Evolutionary conservation across 495 filamentous ascomycete genomes (phyloP), one percentile per base, ranked within the genome.

Genomic region (Cercophora scortea): DNA sequence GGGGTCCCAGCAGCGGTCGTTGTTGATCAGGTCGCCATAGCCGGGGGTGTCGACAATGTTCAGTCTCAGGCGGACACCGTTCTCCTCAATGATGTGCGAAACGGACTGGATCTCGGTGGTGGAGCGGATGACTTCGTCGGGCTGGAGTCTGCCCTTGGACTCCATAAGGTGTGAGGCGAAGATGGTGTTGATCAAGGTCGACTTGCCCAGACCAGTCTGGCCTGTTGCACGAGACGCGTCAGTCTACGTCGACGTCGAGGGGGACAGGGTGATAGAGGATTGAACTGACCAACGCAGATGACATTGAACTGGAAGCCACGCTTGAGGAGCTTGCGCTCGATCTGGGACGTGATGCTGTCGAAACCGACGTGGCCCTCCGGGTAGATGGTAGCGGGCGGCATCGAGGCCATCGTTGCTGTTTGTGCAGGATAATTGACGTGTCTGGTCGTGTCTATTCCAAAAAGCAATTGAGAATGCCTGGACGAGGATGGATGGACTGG

Each of bases 221-320:
- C 93, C 93, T 98, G 67, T 54, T 56, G 45, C 18, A 64, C 62
- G 59, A 60, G 52, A 68, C 61, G 64, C 57, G 65, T 76, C 61
- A 76, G 67, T 55, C 61, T 52, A 44, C 52, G 50, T 52, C 51
- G 42, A 39, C 61, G 35, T 16, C 19, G 39, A 50, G 18, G 42
- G 45, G 40, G 41, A n/a, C n/a, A 19, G 36, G 49, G 42, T 42
- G 5, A 50, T 49, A 39, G 16, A 33, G 36, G 40, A 17, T 33
- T 9, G 9, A 17, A 39, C 92, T 67, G 78, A 98, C 93, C 93
- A 73, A 99, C 93, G 72, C 94, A 97, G 74, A 99, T 99, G 61
- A 99, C 86, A 71, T 99, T 99, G 82, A 99, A 99, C 73, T 99
- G 93, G 72, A 99, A 99, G 61, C 93, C 93, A 69, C 93, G 90